These are phyloP conservation scores for Kwoniella dejecticola DNA, from an alignment of 768 basidiomycete genomes.

Conservation along the genomic window DNA sequence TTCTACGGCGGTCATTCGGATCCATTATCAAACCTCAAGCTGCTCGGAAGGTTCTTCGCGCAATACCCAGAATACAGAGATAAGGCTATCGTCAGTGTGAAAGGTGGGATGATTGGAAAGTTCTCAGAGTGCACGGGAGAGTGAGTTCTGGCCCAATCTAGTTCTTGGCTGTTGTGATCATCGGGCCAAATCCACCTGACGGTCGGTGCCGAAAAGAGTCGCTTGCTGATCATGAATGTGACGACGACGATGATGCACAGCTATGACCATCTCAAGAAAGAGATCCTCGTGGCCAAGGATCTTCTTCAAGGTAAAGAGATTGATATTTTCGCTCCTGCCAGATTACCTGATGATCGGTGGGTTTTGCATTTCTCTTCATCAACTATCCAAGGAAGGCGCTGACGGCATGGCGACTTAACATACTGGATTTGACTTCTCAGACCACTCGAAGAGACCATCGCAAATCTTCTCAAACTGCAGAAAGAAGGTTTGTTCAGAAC, in stretches of 20 bases:
- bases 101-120: slow-evolving; percentile 54
- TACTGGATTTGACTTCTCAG: neutral
- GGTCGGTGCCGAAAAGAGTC: too few species aligned
- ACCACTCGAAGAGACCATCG: slow-evolving; percentile 59
- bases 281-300: slow-evolving; percentile 59
- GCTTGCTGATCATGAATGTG: too few species aligned
- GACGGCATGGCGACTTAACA: too few species aligned
- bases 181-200: too few species aligned
- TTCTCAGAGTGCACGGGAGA: slow-evolving; percentile 18
- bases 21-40: slow-evolving; percentile 57
- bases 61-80: slow-evolving; percentile 56
- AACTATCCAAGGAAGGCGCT: too few species aligned
- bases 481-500: slow-evolving; percentile 62
- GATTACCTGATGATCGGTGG: slow-evolving; percentile 21
- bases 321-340: slow-evolving; percentile 60
- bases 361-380: neutral
- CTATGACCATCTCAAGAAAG: slow-evolving; percentile 59
- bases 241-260: too few species aligned
- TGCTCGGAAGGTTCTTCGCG: slow-evolving; percentile 61
- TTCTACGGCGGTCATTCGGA: slow-evolving; percentile 28
- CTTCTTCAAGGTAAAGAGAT: slow-evolving; percentile 60
- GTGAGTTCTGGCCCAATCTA: neutral
- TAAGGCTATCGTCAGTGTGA: slow-evolving; percentile 60
- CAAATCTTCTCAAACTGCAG: slow-evolving; percentile 58
- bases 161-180: neutral